Evolutionary conservation across 208 protist species (phyloP).

Genomic region (Strigomonas culicis): DNA sequence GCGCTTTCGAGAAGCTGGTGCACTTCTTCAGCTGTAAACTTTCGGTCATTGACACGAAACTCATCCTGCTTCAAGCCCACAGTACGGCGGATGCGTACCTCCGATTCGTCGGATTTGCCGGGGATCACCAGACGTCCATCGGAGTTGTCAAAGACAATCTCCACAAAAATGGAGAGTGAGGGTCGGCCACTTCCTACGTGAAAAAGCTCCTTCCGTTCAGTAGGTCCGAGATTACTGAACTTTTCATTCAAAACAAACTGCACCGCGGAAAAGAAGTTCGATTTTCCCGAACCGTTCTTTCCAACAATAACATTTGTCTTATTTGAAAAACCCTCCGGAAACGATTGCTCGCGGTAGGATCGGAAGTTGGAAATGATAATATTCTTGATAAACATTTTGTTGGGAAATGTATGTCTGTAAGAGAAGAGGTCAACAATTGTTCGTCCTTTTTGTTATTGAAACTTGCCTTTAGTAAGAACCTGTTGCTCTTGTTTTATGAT

Average conservation of each 20-base stretch:
- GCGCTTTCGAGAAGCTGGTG: conserved; percentile 97
- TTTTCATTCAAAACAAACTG: conserved; percentile 97
- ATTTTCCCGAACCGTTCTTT: conserved; percentile 97
- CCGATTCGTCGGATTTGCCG: conserved; percentile 73
- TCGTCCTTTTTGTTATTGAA: background rate
- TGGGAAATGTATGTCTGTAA: background rate
- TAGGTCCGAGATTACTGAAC: conserved; percentile 76
- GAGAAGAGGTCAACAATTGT: too few species aligned
- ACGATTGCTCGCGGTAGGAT: conserved; percentile 89
- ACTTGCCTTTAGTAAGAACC: too few species aligned
- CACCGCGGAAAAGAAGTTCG: conserved; percentile 97
- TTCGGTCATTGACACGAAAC: conserved; percentile 97
- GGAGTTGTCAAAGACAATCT: conserved; percentile 98
- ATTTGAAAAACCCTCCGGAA: conserved; percentile 70
- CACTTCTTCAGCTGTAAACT: conserved; percentile 90
- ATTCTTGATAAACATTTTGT: conserved; percentile 90
- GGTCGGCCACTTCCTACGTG: conserved; percentile 90
- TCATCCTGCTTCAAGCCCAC: conserved; percentile 99
- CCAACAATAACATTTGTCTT: conserved; percentile 92
- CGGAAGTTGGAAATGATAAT: conserved; percentile 92
- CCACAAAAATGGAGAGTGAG: conserved; percentile 95
- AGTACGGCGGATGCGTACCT: conserved; percentile 95
- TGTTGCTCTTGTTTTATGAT: too few species aligned
- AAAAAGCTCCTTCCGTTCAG: conserved; percentile 94
- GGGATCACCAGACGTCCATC: conserved; percentile 95